Evolutionary conservation across 176 grass and related monocot species (phyloP), one percentile per base, ranked within the genome.

Genomic region (Cenchrus fungigraminus): DNA sequence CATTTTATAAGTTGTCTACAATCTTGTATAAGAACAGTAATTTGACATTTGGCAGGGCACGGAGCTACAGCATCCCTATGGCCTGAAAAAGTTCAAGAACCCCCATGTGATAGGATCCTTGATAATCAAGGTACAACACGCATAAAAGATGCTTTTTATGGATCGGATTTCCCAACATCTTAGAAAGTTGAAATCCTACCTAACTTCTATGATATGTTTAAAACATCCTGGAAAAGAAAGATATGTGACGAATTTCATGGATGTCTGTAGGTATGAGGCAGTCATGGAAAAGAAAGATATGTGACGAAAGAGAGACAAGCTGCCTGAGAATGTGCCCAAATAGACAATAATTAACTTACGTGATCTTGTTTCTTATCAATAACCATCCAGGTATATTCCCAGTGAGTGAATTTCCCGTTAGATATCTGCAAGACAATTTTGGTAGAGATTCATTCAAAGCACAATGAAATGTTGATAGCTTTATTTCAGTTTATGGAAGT

Each of bases 351-450:
- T 40, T 40, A 40, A 85, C 93, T 88, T 91, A 98, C 96, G 70
- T 88, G 63, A 88, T 85, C 63, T 89, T 98, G 85, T 80, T 92
- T 88, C 86, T 86, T 37, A 15, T 87, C 89, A 89, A 71, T 73
- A 98, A 77, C 93, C 93, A 98, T 55, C 49, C 66, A 79, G 96
- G 96, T 85, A 98, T 94, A 53, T 87, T 64, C 53, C 88, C 96
- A 68, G 77, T 84, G 70, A 98, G 96, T 87, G 86, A 90, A 49
- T 98, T 98, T 87, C 80, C 85, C 58, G 89, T 91, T 65, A 98
- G 82, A 92, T 90, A 94, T 91, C 91, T 91, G 80, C 75, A 65
- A 70, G n/a, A 74, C n/a, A 84, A 77, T 54, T 69, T 88, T 56
- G 29, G 76, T 82, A 71, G 19, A 82, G 63, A 20, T 14, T 4